Evolutionary conservation across 2,329 filamentous ascomycete species (phyloP), one percentile per base, ranked within the genome.

Genomic region (Fusarium sp.): DNA sequence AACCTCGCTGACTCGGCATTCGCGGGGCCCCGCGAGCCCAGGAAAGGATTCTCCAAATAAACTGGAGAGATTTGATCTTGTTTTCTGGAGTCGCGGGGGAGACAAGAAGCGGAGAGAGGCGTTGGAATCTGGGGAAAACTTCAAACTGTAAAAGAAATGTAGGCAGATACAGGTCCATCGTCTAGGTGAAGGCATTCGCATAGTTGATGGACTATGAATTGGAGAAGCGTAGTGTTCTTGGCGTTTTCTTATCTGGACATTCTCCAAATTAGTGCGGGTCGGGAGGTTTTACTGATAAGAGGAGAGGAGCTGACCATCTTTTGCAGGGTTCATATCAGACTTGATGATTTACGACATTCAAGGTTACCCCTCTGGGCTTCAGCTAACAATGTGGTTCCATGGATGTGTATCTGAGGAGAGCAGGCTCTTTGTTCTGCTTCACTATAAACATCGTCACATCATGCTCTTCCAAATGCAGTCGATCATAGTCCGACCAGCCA

Each of bases 1-100:
- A 34, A n/a, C 12, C 12, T 34, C 12, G 31, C 50, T 50, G 54
- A 44, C 49, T 47, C 28, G 36, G 55, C 39, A 51, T 65, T 69
- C 64, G 57, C 60, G 68, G 68, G 68, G 68, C 68, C 68, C 68
- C 68, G 65, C 62, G 67, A 68, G 61, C 52, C 45, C 31, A 13
- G 39, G 41, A 60, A 26, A 43, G 39, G 49, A 36, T 47, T 51
- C 44, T 49, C 46, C 45, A 47, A 50, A 62, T 53, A 41, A 61
- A 49, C 45, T 64, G 50, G 50, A 64, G 62, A 60, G 41, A 44
- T 49, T 55, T 39, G n/a, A 31, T 45, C 48, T 67, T 59, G 57
- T 62, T 59, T 65, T 39, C 62, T 70, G 67, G 67, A 69, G 62
- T 43, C 32, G 47, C 53, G 47, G 63, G 38, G 47, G 31, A 34